Percentiles rank a stretch among this genome's conserved stretches.
phyloP scores from a whole-genome alignment of 345 rosid species.

The Firmiana major region DNA sequence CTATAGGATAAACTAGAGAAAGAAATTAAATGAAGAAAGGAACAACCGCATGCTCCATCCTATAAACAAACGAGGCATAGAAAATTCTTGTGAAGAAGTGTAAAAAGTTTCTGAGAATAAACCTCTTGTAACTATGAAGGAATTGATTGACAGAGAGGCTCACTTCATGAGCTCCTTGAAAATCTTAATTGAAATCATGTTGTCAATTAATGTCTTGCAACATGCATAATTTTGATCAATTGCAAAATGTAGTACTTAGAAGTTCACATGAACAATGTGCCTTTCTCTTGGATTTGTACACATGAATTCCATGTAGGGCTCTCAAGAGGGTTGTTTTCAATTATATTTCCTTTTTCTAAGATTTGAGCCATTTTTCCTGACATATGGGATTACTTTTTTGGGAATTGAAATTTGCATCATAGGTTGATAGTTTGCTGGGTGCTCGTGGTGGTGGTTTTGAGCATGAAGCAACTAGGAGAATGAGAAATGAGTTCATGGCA shows the following conservation, averaged over 20 bases:
- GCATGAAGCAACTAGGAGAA: constrained; percentile 97
- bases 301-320: not conserved
- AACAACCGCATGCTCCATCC: not conserved
- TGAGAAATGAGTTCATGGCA: constrained; percentile 99
- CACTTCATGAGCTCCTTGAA: not conserved
- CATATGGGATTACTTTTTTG: not conserved
- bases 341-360: not conserved
- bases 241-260: not conserved
- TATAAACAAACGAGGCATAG: not conserved
- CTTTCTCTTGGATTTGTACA: not conserved
- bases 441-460: constrained; percentile 96
- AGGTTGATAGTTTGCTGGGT: constrained; percentile 98
- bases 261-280: not conserved
- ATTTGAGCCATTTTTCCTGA: not conserved
- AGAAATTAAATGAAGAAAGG: not conserved
- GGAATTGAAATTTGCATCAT: constrained; percentile 12
- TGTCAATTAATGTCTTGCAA: not conserved
- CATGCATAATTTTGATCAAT: too few relatives aligned
- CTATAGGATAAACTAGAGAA: not conserved
- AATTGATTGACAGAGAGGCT: not conserved
- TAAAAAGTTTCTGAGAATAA: not conserved
- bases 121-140: not conserved
- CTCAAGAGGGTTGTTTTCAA: not conserved
- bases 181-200: not conserved
- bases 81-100: not conserved